phyloP scores from a whole-genome alignment of 306 rosid genomes.

The Alnus rubra region DNA sequence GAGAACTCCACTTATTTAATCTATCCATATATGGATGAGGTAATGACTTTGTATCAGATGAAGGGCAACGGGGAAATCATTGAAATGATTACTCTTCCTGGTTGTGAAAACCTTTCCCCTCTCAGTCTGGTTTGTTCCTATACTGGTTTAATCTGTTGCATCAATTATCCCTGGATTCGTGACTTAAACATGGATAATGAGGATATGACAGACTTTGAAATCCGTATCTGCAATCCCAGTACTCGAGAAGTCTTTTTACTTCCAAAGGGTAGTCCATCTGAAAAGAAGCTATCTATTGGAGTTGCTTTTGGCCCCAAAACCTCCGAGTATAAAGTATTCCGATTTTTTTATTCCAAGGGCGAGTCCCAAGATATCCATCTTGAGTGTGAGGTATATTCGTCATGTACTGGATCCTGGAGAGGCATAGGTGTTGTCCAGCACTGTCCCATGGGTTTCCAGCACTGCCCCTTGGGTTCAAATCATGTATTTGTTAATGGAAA shows the following conservation, averaged over 20 bases:
- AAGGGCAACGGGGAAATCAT: slow-evolving; percentile 9
- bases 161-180: slow-evolving; percentile 21
- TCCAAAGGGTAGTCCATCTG: slow-evolving; percentile 23
- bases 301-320: slow-evolving; percentile 30
- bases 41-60: slow-evolving; percentile 14
- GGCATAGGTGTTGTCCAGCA: slow-evolving; percentile 25
- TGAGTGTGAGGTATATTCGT: slow-evolving; percentile 34
- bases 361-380: background rate
- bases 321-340: slow-evolving; percentile 28
- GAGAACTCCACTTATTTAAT: slow-evolving; percentile 14
- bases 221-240: slow-evolving; percentile 35
- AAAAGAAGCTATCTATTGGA: slow-evolving; percentile 22
- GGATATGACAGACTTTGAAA: slow-evolving; percentile 13
- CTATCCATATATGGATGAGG: slow-evolving; percentile 24
- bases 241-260: slow-evolving; percentile 25
- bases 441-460: slow-evolving; percentile 18
- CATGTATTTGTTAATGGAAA: slow-evolving; percentile 23
- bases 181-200: background rate
- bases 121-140: slow-evolving; percentile 30
- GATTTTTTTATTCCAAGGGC: slow-evolving; percentile 18
- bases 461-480: slow-evolving; percentile 17
- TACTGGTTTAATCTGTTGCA: slow-evolving; percentile 33
- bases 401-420: slow-evolving; percentile 27
- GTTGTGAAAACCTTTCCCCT: slow-evolving; percentile 8
- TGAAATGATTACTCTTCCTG: slow-evolving; percentile 21